These are phyloP conservation scores for Pseudogymnoascus sp. DNA, from an alignment of 2,329 filamentous ascomycete genomes.

Conservation along the genomic window DNA sequence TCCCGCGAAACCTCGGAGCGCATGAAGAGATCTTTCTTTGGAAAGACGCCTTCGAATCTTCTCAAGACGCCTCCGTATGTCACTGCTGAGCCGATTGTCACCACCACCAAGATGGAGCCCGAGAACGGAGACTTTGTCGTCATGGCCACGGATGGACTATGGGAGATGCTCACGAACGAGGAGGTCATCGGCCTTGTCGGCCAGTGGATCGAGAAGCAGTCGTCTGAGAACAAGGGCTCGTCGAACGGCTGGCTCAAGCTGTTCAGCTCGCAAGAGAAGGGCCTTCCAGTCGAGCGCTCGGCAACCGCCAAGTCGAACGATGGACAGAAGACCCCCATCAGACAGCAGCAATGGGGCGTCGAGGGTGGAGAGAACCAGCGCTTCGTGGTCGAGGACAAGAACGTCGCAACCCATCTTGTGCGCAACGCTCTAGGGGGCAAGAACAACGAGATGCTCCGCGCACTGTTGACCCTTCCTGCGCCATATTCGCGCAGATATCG, in stretches of 20 bases:
- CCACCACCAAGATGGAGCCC: conserved; percentile 84
- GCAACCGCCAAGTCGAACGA: conserved; percentile 39
- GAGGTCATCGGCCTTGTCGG: conserved; percentile 95
- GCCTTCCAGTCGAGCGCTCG: conserved; percentile 69
- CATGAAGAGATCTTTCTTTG: conserved; percentile 81
- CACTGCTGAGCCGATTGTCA: conserved; percentile 90
- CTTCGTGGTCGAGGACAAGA: conserved; percentile 94
- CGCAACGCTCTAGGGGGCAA: conserved; percentile 90
- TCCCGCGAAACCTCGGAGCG: conserved; percentile 73
- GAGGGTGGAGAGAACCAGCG: conserved; percentile 63
- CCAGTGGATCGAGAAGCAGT: conserved; percentile 86
- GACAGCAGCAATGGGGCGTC: conserved; percentile 85
- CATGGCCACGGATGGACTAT: conserved; percentile 91
- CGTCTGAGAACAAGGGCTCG: conserved; percentile 21
- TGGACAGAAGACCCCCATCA: conserved; percentile 80
- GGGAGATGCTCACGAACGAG: conserved; percentile 99
- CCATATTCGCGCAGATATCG: conserved; percentile 88
- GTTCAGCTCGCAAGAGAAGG: conserved; percentile 45
- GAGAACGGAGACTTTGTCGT: conserved; percentile 91
- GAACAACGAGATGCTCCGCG: conserved; percentile 88
- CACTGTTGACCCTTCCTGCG: conserved; percentile 80
- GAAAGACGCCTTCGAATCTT: conserved; percentile 64
- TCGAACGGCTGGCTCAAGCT: conserved; percentile 59
- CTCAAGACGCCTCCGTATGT: conserved; percentile 93
- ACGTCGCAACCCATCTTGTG: conserved; percentile 90